Evolutionary conservation across 768 basidiomycete species (phyloP).

Genomic region (Lyophyllum decastes): DNA sequence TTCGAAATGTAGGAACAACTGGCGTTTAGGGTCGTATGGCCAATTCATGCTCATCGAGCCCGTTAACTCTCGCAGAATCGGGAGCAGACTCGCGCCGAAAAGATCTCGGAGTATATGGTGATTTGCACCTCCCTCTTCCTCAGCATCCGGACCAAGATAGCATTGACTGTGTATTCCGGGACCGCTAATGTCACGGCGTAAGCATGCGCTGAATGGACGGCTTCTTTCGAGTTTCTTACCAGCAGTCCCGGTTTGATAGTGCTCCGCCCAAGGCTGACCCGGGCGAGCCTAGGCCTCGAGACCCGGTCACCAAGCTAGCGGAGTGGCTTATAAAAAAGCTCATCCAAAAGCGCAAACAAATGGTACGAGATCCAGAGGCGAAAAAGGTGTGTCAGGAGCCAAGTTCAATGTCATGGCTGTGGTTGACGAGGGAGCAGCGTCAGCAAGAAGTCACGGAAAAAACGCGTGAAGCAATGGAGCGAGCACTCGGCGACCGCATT

Average conservation of each 20-base stretch:
- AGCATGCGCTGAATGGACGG: not conserved
- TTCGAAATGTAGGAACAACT: constrained; percentile 10
- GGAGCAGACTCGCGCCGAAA: not conserved
- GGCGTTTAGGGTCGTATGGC: not conserved
- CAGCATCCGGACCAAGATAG: constrained; percentile 23
- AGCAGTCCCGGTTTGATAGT: not conserved
- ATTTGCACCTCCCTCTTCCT: constrained; percentile 5
- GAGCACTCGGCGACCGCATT: constrained; percentile 22
- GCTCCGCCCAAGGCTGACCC: not conserved
- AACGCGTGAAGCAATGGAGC: constrained; percentile 19
- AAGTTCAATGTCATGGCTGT: not conserved
- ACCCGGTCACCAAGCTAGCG: not conserved
- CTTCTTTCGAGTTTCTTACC: not conserved
- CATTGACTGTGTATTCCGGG: constrained; percentile 24
- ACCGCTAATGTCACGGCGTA: constrained; percentile 25
- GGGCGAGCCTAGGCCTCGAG: not conserved
- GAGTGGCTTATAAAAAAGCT: not conserved
- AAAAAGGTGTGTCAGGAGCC: not conserved
- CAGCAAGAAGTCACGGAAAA: constrained; percentile 20
- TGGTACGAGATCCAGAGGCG: not conserved
- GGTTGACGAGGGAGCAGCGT: constrained; percentile 16
- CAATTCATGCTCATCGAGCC: not conserved
- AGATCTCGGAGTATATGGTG: constrained; percentile 1
- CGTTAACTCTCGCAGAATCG: constrained; percentile 1
- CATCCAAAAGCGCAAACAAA: not conserved